These are phyloP conservation scores for Ophiostoma tasmaniense DNA, from an alignment of 2,329 filamentous ascomycete species.

Conservation along the genomic window DNA sequence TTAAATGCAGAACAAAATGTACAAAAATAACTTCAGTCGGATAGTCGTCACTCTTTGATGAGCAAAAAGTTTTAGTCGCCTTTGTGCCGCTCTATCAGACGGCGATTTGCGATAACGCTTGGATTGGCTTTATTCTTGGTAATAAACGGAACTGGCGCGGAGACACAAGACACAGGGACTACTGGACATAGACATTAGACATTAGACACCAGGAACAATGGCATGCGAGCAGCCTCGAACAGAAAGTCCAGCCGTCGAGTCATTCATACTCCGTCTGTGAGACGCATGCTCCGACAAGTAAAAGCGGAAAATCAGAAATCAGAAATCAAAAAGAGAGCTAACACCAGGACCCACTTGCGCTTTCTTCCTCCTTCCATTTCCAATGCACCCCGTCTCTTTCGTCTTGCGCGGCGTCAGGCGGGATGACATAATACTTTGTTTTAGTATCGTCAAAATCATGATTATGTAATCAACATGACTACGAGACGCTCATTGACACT, in stretches of 20 bases:
- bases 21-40: background rate
- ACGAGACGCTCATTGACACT: background rate
- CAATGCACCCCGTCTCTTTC: background rate
- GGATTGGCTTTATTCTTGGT: no score
- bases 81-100: background rate
- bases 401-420: background rate
- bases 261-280: background rate
- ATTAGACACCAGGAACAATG: background rate
- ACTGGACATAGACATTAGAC: no score
- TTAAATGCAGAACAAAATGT: background rate
- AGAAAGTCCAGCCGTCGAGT: slow-evolving; percentile 2
- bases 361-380: background rate
- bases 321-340: background rate
- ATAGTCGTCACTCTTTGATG: background rate
- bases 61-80: background rate
- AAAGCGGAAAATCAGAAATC: background rate
- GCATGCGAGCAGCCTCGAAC: background rate
- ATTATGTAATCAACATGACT: background rate
- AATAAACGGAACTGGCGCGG: background rate
- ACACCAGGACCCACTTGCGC: background rate
- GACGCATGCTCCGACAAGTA: background rate
- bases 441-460: background rate
- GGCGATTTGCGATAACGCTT: background rate
- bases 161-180: background rate
- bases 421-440: background rate